phyloP scores from a whole-genome alignment of 805 yeast species.

The Metschnikowia noctiluminum region DNA sequence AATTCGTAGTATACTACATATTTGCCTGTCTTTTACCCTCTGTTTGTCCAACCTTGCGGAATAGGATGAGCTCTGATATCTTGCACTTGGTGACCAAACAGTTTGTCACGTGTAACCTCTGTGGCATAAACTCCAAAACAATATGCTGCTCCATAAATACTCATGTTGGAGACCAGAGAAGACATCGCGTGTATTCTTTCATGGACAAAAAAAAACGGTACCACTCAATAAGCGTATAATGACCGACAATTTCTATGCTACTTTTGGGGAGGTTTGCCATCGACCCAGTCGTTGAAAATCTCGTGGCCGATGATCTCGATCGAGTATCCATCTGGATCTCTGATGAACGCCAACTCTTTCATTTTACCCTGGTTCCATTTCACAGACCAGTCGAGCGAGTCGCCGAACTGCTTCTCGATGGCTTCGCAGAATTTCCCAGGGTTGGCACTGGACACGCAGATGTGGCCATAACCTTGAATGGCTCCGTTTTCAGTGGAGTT shows the following conservation, averaged over 20 bases:
- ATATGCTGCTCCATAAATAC: no score
- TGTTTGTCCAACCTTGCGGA: no score
- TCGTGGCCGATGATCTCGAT: conserved; percentile 63
- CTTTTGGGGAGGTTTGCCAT: conserved; percentile 15
- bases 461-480: conserved; percentile 84
- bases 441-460: conserved; percentile 67
- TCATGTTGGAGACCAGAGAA: no score
- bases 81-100: no score
- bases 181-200: no score
- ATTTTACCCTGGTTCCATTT: conserved; percentile 54
- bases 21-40: no score
- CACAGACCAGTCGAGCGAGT: conserved; percentile 50
- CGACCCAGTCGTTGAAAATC: conserved; percentile 19
- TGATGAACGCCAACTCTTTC: conserved; percentile 65
- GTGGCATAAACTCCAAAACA: no score
- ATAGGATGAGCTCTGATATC: no score
- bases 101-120: no score
- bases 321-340: conserved; percentile 89
- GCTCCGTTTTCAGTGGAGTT: conserved; percentile 52
- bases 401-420: conserved; percentile 44
- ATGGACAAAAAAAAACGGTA: no score
- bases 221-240: no score
- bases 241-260: background rate
- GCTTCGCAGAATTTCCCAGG: conserved; percentile 55
- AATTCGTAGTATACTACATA: no score